phyloP scores from a whole-genome alignment of 306 rosid species.

The Lathyrus oleraceus region DNA sequence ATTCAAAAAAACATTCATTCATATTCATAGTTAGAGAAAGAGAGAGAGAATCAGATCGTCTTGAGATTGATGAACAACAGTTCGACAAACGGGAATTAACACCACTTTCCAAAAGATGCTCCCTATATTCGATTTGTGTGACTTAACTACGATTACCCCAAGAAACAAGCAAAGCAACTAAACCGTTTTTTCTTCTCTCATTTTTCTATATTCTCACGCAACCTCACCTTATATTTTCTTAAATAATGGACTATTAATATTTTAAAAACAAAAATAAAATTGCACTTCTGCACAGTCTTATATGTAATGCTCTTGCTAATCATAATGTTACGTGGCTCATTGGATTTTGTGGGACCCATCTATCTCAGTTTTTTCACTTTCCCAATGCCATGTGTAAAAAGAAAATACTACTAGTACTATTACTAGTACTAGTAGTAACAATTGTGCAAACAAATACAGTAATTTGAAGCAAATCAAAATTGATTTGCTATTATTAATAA shows the following conservation, averaged over 20 bases:
- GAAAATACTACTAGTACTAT: background rate
- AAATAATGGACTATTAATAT: no score
- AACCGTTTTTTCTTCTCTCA: background rate
- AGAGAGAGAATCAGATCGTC: conserved; percentile 62
- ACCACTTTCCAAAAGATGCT: conserved; percentile 93
- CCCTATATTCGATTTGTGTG: conserved; percentile 55
- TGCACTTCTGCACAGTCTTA: conserved; percentile 18
- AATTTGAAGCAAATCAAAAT: conserved; percentile 38
- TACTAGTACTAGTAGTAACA: background rate
- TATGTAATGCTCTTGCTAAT: conserved; percentile 47
- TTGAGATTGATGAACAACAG: conserved; percentile 67
- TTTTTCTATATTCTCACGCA: conserved; percentile 46
- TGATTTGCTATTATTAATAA: conserved; percentile 5
- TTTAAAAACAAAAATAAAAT: no score
- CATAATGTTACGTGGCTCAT: conserved; percentile 80
- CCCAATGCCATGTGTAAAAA: conserved; percentile 46
- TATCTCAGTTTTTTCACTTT: conserved; percentile 47
- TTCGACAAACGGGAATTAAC: conserved; percentile 79
- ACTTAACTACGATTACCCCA: conserved; percentile 57
- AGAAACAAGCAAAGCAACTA: conserved; percentile 38
- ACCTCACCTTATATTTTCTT: conserved; percentile 29
- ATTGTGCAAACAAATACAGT: background rate
- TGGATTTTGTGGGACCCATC: conserved; percentile 83
- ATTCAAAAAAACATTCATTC: conserved; percentile 47
- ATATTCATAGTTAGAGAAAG: background rate